Base-by-base conservation (phyloP, 345 rosid species). In the Aquilaria yunnanensis region DNA sequence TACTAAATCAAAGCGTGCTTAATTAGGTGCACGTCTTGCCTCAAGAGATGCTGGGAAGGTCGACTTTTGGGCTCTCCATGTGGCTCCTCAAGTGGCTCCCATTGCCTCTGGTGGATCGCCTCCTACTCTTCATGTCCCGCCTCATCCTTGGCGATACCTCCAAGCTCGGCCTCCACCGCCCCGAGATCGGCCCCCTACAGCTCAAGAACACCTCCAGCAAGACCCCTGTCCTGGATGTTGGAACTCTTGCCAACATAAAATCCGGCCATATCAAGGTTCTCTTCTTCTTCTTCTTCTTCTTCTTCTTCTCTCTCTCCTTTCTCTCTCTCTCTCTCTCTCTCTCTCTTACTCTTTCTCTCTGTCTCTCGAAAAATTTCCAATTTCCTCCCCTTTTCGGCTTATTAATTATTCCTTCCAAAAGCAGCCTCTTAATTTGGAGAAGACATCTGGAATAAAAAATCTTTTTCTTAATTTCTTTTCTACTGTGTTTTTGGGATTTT, bases 1-100 rank as follows among this genome's bases (percentile, higher is more conserved):
- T 37, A 37, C 4, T 3, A 3, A 37, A 37, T 37, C 7, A 37
- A 37, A 37, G 7, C 7, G 2, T 3, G 43, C 5, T 37, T 37
- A 37, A 37, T 67, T 67, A 92, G 96, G 85, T 92, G 71, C 98
- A 92, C 77, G 86, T 92, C 63, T 74, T 92, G 77, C 98, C 96
- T 6, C 95, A 80, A 70, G 85, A 89, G 81, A 85, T 92, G 83
- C 73, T 92, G 5, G 95, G 96, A 11, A 67, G 69, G 61, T 89
- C 96, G 48, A 89, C 95, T 56, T 92, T 92, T 56, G 92, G 86
- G n/a, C 31, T 92, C 47, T 71, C 92, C 51, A 85, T 83, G 80
- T 82, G 83, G 75, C 57, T 92, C 63, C 89, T 89, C 59, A 83
- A 92, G 75, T 92, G 92, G 96, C 66, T 92, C 34, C 90, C 95